Percentiles rank a stretch among this genome's conserved stretches.
phyloP scores from a whole-genome alignment of 306 rosid species.

The Lathyrus tuberosus region DNA sequence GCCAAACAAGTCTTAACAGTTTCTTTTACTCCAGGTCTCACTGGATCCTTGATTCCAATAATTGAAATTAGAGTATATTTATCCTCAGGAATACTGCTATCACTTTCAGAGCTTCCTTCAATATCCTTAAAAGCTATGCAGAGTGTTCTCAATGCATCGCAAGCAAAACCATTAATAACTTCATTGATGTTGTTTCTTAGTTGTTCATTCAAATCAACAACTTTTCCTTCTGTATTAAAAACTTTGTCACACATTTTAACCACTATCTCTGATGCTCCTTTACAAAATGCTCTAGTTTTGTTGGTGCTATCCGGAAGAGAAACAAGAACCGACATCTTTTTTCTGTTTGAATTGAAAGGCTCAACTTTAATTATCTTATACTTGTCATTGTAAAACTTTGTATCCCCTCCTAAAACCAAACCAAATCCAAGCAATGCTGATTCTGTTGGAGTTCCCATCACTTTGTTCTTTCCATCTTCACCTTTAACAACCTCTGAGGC shows the following conservation, averaged over 20 bases:
- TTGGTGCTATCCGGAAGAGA: conserved; percentile 53
- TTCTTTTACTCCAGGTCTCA: conserved; percentile 80
- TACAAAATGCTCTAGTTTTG: conserved; percentile 62
- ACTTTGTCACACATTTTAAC: conserved; percentile 67
- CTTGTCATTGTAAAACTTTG: conserved; percentile 44
- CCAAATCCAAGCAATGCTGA: conserved; percentile 75
- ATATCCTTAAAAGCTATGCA: conserved; percentile 68
- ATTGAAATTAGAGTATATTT: conserved; percentile 64
- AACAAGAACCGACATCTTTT: conserved; percentile 79
- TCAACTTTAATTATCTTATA: conserved; percentile 65
- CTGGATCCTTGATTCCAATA: conserved; percentile 92
- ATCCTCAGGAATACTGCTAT: conserved; percentile 56
- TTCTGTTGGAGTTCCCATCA: conserved; percentile 85
- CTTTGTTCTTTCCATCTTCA: conserved; percentile 54
- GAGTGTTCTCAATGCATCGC: conserved; percentile 83
- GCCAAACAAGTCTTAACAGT: conserved; percentile 77
- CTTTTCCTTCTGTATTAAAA: conserved; percentile 57
- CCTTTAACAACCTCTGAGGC: conserved; percentile 67
- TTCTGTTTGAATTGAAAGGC: conserved; percentile 75
- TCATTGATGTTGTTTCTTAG: conserved; percentile 49
- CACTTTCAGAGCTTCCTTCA: conserved; percentile 37
- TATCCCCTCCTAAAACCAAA: conserved; percentile 64
- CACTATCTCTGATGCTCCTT: conserved; percentile 91
- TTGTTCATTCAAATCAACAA: conserved; percentile 55
- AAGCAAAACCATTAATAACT: conserved; percentile 66